A percentile compares a stretch with the other conserved stretches of the same genome.
phyloP scores from a whole-genome alignment of 805 yeast genomes.

The Lachancea lanzarotensis region DNA sequence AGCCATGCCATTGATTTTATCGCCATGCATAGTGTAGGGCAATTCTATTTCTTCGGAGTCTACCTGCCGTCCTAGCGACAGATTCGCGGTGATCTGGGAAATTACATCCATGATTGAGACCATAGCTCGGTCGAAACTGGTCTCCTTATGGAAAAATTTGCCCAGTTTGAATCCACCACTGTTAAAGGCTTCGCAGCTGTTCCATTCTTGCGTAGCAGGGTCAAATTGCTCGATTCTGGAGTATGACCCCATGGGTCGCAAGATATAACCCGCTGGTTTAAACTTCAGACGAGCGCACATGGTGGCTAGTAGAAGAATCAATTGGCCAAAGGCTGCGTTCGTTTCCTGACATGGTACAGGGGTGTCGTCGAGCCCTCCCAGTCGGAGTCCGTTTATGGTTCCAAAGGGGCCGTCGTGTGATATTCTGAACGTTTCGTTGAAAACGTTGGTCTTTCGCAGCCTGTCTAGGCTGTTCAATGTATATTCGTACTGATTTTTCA shows the following conservation, averaged over 20 bases:
- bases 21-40: constrained; percentile 68
- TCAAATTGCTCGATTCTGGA: constrained; percentile 57
- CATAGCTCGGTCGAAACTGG: constrained; percentile 75
- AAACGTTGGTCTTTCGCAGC: constrained; percentile 71
- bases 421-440: constrained; percentile 74
- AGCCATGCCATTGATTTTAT: constrained; percentile 68
- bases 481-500: constrained; percentile 55
- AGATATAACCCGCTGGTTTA: constrained; percentile 49
- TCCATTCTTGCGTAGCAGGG: constrained; percentile 33
- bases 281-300: constrained; percentile 52
- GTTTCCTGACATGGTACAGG: constrained; percentile 85
- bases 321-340: constrained; percentile 86
- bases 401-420: constrained; percentile 82
- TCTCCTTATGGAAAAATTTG: constrained; percentile 57
- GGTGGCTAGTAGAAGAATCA: constrained; percentile 62
- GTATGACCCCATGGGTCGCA: constrained; percentile 79
- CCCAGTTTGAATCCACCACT: constrained; percentile 69
- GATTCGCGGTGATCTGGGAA: constrained; percentile 21
- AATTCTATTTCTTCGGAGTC: constrained; percentile 42
- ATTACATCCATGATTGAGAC: constrained; percentile 54
- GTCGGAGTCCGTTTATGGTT: constrained; percentile 73
- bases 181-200: constrained; percentile 51
- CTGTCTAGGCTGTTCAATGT: constrained; percentile 62
- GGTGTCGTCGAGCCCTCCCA: constrained; percentile 59
- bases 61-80: constrained; percentile 22